These are phyloP conservation scores for Yamadazyma siamensis DNA, from an alignment of 1,139 yeast genomes.

Conservation along the genomic window DNA sequence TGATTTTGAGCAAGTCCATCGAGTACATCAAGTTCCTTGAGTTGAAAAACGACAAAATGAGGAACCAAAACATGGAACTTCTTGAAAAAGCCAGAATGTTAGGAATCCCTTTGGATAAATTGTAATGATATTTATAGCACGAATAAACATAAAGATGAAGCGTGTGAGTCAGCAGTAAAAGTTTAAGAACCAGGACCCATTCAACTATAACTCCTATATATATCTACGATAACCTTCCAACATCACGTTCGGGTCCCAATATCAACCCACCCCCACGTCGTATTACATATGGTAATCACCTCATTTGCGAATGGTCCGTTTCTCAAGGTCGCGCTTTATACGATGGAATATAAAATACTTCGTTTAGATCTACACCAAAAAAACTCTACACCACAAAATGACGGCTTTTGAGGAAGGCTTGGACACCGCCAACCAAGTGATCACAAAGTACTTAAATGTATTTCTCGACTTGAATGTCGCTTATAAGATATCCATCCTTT, in stretches of 20 bases:
- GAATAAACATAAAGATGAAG: too few species aligned
- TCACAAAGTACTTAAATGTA: constrained; percentile 6
- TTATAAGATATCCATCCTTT: constrained; percentile 36
- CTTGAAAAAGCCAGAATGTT: constrained; percentile 20
- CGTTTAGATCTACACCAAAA: constrained; percentile 1
- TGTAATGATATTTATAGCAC: too few species aligned
- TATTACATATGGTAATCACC: constrained; percentile 5
- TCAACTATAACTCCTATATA: too few species aligned
- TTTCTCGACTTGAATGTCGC: constrained; percentile 21
- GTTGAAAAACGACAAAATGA: constrained; percentile 34
- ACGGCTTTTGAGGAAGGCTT: constrained; percentile 10
- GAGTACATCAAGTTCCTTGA: constrained; percentile 46
- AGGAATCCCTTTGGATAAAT: constrained; percentile 16
- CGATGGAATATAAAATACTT: constrained; percentile 7
- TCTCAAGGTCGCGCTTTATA: constrained; percentile 5
- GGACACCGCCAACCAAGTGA: constrained; percentile 16
- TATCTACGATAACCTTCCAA: too few species aligned
- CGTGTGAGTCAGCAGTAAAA: too few species aligned
- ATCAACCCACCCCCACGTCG: too few species aligned
- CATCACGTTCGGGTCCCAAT: too few species aligned
- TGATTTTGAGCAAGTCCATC: constrained; percentile 41
- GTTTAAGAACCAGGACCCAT: too few species aligned
- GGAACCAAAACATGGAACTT: constrained; percentile 31
- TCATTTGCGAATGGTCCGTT: constrained; percentile 5
- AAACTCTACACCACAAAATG: constrained; percentile 15